phyloP scores from a whole-genome alignment of 2,329 filamentous ascomycete species.

The Calycina herbarum region DNA sequence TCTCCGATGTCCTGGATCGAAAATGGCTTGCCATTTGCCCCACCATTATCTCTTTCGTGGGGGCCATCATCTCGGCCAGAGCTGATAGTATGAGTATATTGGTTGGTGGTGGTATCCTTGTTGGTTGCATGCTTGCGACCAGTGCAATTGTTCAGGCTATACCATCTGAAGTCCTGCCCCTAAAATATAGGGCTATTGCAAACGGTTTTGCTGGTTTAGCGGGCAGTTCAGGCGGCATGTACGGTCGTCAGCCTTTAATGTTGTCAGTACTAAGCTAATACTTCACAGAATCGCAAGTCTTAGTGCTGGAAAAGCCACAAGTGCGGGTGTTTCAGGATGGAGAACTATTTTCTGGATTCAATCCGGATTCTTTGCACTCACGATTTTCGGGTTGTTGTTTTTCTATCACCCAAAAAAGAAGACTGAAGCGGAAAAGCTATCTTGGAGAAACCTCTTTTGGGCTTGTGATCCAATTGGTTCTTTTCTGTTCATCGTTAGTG shows the following conservation, averaged over 20 bases:
- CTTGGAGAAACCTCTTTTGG: slow-evolving; percentile 45
- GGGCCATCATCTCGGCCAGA: slow-evolving; percentile 54
- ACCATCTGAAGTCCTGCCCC: slow-evolving; percentile 54
- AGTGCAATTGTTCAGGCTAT: slow-evolving; percentile 58
- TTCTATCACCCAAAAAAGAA: slow-evolving; percentile 47
- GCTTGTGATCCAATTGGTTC: slow-evolving; percentile 51
- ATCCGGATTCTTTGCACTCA: slow-evolving; percentile 51
- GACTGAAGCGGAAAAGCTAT: slow-evolving; percentile 41
- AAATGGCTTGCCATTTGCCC: slow-evolving; percentile 54
- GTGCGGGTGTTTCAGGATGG: slow-evolving; percentile 49
- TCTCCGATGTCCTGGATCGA: slow-evolving; percentile 57
- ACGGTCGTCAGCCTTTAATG: slow-evolving; percentile 33
- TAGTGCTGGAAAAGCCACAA: slow-evolving; percentile 53
- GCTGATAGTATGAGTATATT: slow-evolving; percentile 56
- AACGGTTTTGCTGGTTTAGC: slow-evolving; percentile 54
- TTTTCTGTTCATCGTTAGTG: slow-evolving; percentile 44
- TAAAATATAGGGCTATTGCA: slow-evolving; percentile 56
- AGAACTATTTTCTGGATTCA: slow-evolving; percentile 61
- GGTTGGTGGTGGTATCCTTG: slow-evolving; percentile 58
- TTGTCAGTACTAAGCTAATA: background rate
- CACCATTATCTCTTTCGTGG: slow-evolving; percentile 53
- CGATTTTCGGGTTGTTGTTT: slow-evolving; percentile 46
- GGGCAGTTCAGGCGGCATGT: slow-evolving; percentile 53
- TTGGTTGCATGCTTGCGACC: slow-evolving; percentile 53
- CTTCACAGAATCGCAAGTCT: slow-evolving; percentile 32